Conservation (phyloP, 495 filamentous ascomycete genomes). For the Aspergillus sparsus region DNA sequence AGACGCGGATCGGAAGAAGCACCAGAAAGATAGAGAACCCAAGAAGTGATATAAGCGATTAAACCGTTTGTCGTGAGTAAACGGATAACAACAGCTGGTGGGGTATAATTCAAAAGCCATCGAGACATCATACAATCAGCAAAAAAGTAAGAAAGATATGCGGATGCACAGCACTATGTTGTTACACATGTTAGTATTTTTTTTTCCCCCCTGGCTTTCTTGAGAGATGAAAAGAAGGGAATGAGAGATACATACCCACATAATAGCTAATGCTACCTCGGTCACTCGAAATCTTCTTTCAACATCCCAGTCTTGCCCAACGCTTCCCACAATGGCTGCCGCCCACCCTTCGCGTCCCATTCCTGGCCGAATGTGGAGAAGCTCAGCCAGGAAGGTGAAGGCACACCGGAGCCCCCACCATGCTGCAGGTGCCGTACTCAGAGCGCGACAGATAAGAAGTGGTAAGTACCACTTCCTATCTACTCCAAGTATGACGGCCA, state of each 20-base stretch:
- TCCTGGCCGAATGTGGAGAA: conserved; percentile 50
- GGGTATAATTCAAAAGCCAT: conserved; percentile 88
- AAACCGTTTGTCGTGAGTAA: conserved; percentile 76
- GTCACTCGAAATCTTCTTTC: conserved; percentile 65
- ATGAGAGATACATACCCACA: conserved; percentile 66
- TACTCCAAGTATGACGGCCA: conserved; percentile 65
- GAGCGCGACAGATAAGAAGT: conserved; percentile 59
- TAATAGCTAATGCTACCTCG: conserved; percentile 75
- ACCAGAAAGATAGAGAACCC: conserved; percentile 73
- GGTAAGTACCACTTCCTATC: conserved; percentile 63
- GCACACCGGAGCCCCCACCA: conserved; percentile 66
- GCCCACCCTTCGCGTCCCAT: conserved; percentile 50
- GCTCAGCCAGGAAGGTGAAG: conserved; percentile 59
- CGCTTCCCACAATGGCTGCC: conserved; percentile 48
- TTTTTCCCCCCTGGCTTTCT: not conserved
- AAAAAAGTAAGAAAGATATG: conserved; percentile 86
- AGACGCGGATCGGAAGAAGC: conserved; percentile 74
- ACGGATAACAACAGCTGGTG: conserved; percentile 78
- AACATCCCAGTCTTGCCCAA: conserved; percentile 52
- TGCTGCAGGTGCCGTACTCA: conserved; percentile 59
- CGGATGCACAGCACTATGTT: conserved; percentile 73
- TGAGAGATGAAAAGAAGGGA: not conserved
- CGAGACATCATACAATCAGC: conserved; percentile 91
- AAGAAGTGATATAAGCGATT: conserved; percentile 80
- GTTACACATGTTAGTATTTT: not conserved